Percentiles rank a stretch among this genome's conserved stretches.
phyloP scores from a whole-genome alignment of 2,329 filamentous ascomycete species.

The Spiromastix sp. region DNA sequence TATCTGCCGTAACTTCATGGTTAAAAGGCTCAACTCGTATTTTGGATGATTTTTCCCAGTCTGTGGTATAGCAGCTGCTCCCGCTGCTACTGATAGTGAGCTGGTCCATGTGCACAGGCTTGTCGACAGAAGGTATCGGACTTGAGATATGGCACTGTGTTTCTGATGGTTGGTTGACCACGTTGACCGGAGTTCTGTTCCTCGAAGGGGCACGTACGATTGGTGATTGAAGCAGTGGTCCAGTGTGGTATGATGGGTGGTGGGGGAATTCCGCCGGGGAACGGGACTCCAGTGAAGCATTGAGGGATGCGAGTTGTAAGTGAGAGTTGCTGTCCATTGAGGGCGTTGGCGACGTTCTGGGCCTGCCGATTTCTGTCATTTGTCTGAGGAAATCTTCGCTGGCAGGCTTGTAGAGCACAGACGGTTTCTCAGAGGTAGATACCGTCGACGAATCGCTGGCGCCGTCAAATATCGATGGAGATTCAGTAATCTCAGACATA shows the following conservation, averaged over 20 bases:
- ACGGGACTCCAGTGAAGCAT: too few relatives aligned
- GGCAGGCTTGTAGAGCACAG: constrained; percentile 14
- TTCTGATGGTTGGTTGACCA: background rate
- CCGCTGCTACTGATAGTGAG: background rate
- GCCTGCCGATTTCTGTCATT: constrained; percentile 13
- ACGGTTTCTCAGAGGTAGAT: background rate
- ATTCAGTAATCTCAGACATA: too few relatives aligned
- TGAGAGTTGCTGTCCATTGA: too few relatives aligned
- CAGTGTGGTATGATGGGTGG: constrained; percentile 10
- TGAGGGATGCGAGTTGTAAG: too few relatives aligned
- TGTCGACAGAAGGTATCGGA: constrained; percentile 3
- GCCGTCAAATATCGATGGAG: too few relatives aligned
- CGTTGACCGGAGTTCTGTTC: constrained; percentile 1
- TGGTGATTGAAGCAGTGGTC: background rate
- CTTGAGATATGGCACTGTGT: background rate
- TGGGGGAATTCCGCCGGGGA: constrained; percentile 8
- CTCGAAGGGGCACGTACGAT: background rate
- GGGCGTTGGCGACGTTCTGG: constrained; percentile 2
- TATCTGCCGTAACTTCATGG: background rate
- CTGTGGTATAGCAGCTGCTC: constrained; percentile 1
- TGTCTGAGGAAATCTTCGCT: constrained; percentile 12
- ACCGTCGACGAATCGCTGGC: background rate
- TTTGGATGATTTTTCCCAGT: constrained; percentile 2
- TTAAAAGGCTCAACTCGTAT: background rate
- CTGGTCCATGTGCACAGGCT: background rate